Percentiles rank a stretch among this genome's conserved stretches.
phyloP scores from a whole-genome alignment of 441 rosid species.

The Kokia cookei region DNA sequence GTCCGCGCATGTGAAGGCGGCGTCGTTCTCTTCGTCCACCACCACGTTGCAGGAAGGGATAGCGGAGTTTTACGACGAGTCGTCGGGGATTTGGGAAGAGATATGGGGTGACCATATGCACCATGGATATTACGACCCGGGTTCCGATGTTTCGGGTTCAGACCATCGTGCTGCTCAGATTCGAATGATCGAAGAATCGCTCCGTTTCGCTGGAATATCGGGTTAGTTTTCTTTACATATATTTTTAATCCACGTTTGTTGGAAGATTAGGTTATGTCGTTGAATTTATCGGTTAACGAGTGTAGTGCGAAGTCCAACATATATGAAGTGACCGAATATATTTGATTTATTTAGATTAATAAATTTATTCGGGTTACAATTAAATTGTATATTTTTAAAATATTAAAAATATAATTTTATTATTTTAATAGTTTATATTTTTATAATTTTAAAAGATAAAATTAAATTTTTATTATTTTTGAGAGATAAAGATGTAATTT shows the following conservation, averaged over 20 bases:
- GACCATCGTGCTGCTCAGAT: constrained; percentile 73
- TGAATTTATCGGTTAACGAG: neutral
- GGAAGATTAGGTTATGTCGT: neutral
- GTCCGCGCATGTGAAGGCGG: neutral
- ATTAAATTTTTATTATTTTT: too few relatives aligned
- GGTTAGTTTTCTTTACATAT: constrained; percentile 19
- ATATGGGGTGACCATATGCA: constrained; percentile 98
- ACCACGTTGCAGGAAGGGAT: constrained; percentile 46
- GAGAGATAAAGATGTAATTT: too few relatives aligned
- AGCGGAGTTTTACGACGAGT: constrained; percentile 76
- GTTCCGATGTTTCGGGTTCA: constrained; percentile 27
- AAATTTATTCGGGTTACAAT: too few relatives aligned
- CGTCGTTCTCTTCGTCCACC: neutral
- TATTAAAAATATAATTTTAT: too few relatives aligned
- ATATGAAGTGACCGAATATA: too few relatives aligned
- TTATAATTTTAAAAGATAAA: too few relatives aligned
- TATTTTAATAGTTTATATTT: too few relatives aligned
- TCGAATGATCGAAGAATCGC: constrained; percentile 78
- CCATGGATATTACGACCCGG: constrained; percentile 77
- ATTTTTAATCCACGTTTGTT: neutral
- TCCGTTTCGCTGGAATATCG: constrained; percentile 58
- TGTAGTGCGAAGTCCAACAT: too few relatives aligned
- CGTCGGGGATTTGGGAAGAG: constrained; percentile 75
- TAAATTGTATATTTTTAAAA: too few relatives aligned
- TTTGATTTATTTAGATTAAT: too few relatives aligned